Base-by-base conservation (phyloP, 1,284 basidiomycete genomes). In the Bjerkandera adusta region DNA sequence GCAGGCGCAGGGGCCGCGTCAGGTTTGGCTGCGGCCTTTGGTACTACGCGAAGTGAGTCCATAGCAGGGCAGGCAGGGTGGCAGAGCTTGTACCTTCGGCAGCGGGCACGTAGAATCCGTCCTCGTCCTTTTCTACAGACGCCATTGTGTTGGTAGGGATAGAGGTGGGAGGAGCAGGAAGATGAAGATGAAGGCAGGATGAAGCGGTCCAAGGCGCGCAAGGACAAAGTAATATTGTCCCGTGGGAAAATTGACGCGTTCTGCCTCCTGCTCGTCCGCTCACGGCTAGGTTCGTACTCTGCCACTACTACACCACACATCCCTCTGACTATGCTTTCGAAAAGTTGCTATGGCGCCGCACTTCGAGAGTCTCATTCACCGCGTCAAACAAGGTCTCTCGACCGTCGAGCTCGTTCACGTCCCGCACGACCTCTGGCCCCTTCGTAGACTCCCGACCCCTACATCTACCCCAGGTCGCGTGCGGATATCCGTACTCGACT, bases 401-500 rank as follows among this genome's bases (percentile, higher is more conserved):
- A 48, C 71, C 13, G 39, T 83, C 25, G 79, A 85, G 58, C 67
- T 87, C 11, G 59, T 85, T 10, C 74, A 80, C 59, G 60, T 63
- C 8, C 66, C 80, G 8, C 77, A 85, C 53, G 63, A 70, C 20
- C 60, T 56, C 30, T 88, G 84, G 85, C 85, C 85, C 26, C 52
- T 64, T 6, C 59, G 57, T 20, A 39, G 41, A 12, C 43, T 12
- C 37, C 16, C 50, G 51, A 41, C 11, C n/a, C 49, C 41, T 15
- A 32, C 45, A 2, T 32, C n/a, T 43, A 38, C 15, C 5, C 25
- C 34, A 15, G 25, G 11, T 26, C 43, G 27, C 4, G 61, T 83
- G 25, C 70, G 66, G 25, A 70, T 89, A 39, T 75, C 83, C 6
- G 75, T 97, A 15, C 77, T 98, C 27, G 95, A 98, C 60, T 88